These are phyloP conservation scores for Cladophialophora chaetospira DNA, from an alignment of 2,329 filamentous ascomycete genomes.

Conservation along the genomic window DNA sequence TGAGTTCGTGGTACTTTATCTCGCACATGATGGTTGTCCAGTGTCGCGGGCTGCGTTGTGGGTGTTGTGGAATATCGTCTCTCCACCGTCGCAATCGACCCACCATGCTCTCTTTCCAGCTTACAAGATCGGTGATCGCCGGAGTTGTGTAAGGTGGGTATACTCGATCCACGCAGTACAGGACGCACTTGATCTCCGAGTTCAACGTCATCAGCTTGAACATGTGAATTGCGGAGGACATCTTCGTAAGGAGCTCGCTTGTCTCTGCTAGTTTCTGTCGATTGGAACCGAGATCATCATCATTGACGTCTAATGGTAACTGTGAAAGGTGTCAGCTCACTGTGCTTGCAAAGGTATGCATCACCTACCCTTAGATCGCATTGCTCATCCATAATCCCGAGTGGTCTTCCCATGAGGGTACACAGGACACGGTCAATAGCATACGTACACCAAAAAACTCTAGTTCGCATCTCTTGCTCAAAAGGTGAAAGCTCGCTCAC, in stretches of 20 bases:
- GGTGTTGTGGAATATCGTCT: slow-evolving; percentile 5
- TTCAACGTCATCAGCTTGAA: slow-evolving; percentile 2
- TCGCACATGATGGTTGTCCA: neutral
- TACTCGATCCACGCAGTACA: slow-evolving; percentile 2
- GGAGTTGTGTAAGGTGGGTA: neutral
- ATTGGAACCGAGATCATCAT: neutral
- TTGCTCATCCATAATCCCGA: slow-evolving; percentile 2
- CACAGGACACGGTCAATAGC: slow-evolving; percentile 4
- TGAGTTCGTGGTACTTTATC: slow-evolving; percentile 8
- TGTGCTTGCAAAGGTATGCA: neutral
- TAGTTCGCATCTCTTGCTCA: slow-evolving; percentile 6
- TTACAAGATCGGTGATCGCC: neutral
- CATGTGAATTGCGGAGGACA: slow-evolving; percentile 5
- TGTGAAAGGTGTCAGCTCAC: neutral
- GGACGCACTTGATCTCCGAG: neutral
- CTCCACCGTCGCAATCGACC: slow-evolving; percentile 1
- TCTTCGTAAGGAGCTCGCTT: neutral
- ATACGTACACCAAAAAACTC: slow-evolving; percentile 4
- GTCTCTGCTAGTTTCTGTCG: neutral
- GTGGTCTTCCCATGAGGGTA: slow-evolving; percentile 5
- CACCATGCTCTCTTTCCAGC: slow-evolving; percentile 1
- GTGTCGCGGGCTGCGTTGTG: neutral
- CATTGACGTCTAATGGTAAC: slow-evolving; percentile 1
- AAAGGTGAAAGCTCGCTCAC: neutral
- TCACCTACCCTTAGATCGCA: slow-evolving; percentile 2